Percentiles rank a stretch among this genome's conserved stretches.
These are phyloP conservation scores for Trypanosoma theileri DNA, from an alignment of 208 protist genomes.

Conservation along the genomic window DNA sequence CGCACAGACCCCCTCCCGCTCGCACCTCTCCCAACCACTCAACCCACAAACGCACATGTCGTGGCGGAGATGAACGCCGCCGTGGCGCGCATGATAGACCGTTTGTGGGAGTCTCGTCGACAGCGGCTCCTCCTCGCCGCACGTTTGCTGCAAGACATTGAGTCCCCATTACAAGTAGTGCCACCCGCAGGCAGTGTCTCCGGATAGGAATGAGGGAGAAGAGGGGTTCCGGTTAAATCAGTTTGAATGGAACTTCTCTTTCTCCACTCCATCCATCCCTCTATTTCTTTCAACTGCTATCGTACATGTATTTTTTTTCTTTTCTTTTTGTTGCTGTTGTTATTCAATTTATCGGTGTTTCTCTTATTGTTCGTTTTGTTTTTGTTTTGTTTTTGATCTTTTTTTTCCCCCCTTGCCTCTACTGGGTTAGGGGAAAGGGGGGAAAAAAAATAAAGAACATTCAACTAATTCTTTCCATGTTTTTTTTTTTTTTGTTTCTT, in stretches of 20 bases:
- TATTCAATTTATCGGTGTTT: too few relatives aligned
- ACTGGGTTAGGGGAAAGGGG: not conserved
- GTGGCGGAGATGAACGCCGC: slow-evolving; percentile 29
- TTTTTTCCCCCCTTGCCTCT: too few relatives aligned
- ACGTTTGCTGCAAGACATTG: slow-evolving; percentile 22
- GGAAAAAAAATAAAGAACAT: not conserved
- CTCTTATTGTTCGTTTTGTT: too few relatives aligned
- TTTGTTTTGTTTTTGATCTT: too few relatives aligned
- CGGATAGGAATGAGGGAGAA: too few relatives aligned
- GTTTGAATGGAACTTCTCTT: slow-evolving; percentile 6
- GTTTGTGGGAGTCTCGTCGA: slow-evolving; percentile 22
- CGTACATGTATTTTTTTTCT: too few relatives aligned
- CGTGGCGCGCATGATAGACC: slow-evolving; percentile 29
- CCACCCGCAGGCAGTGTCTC: too few relatives aligned
- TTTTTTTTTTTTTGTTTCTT: not conserved
- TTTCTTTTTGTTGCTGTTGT: not conserved
- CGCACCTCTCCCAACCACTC: not conserved
- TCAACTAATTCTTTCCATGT: not conserved
- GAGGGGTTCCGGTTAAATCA: too few relatives aligned
- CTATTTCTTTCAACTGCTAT: not conserved
- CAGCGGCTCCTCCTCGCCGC: slow-evolving; percentile 25
- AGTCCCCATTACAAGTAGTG: slow-evolving; percentile 11
- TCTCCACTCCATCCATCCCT: not conserved
- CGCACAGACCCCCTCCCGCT: slow-evolving; percentile 12
- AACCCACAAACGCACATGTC: slow-evolving; percentile 6